These are phyloP conservation scores for Coemansia sp. DNA, from an alignment of 192 early-diverging fungal species.

Conservation along the genomic window DNA sequence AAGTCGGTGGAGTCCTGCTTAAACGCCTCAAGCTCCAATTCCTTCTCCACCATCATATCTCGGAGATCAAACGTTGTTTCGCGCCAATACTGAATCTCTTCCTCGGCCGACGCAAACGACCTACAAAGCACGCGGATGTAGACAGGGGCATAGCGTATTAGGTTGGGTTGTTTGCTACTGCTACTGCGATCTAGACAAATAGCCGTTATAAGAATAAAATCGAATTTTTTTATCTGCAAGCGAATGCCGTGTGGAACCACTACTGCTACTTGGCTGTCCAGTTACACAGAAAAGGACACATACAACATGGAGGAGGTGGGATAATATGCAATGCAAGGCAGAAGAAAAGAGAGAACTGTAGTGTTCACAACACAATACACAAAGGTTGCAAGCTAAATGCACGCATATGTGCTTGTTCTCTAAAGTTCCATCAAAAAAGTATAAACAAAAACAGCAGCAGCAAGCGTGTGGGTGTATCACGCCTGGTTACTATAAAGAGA, in stretches of 20 bases:
- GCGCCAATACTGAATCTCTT: slow-evolving; percentile 72
- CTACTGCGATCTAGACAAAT: background rate
- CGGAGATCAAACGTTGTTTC: slow-evolving; percentile 55
- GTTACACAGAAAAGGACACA: background rate
- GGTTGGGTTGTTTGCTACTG: background rate
- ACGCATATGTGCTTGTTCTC: background rate
- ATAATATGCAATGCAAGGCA: background rate
- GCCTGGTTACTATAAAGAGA: background rate
- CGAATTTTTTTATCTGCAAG: background rate
- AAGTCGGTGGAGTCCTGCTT: slow-evolving; percentile 67
- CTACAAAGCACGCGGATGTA: background rate
- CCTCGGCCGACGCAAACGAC: slow-evolving; percentile 58
- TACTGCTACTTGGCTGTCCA: background rate
- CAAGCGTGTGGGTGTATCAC: background rate
- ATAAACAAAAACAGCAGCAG: background rate
- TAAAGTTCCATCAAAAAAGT: background rate
- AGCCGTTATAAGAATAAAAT: background rate
- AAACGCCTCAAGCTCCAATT: slow-evolving; percentile 64
- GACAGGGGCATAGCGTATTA: background rate
- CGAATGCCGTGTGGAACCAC: background rate
- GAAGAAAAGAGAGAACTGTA: background rate
- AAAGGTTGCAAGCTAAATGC: background rate
- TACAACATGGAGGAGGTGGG: background rate
- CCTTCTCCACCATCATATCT: slow-evolving; percentile 58
- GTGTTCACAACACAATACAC: background rate